Evolutionary conservation across 2,329 filamentous ascomycete species (phyloP).

Genomic region (Cercospora citrullina): DNA sequence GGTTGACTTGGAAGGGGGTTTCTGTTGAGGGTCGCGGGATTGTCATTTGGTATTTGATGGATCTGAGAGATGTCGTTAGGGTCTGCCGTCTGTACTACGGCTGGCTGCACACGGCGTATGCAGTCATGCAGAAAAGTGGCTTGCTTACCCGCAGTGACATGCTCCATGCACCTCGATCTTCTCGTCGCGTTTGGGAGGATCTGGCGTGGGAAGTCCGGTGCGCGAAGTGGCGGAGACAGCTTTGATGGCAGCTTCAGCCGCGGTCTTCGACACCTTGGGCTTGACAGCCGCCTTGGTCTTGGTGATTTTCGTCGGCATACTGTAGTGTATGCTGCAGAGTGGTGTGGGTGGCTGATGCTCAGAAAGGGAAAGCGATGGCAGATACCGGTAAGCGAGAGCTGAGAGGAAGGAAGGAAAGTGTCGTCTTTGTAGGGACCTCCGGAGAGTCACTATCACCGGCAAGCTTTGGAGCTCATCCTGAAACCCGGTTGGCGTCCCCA

Average conservation of each 20-base stretch:
- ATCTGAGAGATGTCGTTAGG: neutral
- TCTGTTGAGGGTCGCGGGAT: neutral
- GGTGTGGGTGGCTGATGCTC: neutral
- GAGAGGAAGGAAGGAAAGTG: neutral
- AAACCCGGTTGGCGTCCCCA: neutral
- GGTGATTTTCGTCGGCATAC: neutral
- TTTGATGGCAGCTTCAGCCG: neutral
- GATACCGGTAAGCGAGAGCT: neutral
- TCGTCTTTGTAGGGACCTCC: neutral
- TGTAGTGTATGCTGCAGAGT: neutral
- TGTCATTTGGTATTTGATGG: constrained; percentile 1
- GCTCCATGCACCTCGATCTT: constrained; percentile 8
- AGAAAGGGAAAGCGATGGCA: neutral
- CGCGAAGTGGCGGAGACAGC: neutral
- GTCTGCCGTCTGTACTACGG: neutral
- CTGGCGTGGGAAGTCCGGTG: neutral
- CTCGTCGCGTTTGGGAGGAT: constrained; percentile 1
- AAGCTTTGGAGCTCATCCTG: neutral
- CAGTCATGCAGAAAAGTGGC: neutral
- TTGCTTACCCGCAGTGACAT: constrained; percentile 12
- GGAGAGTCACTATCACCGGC: neutral
- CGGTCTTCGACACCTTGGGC: neutral
- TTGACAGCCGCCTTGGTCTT: neutral
- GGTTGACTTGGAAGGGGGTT: neutral
- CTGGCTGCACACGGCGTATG: neutral